Percentiles rank a stretch among this genome's conserved stretches.
Evolutionary conservation across 139 green algal species (phyloP).

Genomic region (Ulvella scutata): DNA sequence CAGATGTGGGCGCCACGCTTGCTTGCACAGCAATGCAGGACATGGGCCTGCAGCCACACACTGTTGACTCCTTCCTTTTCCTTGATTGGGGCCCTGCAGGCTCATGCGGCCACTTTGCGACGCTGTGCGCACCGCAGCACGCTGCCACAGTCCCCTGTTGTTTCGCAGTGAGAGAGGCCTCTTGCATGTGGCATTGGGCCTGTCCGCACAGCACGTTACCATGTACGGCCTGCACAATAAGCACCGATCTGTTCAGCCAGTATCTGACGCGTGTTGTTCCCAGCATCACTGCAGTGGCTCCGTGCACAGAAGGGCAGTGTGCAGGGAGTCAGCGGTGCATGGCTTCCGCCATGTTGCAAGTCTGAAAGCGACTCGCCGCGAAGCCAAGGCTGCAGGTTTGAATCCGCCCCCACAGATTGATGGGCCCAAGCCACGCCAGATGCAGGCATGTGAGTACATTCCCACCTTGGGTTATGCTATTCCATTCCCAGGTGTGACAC

Average conservation of each 20-base stretch:
- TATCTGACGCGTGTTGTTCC: too few relatives aligned
- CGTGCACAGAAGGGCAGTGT: conserved; percentile 6
- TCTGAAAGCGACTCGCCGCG: conserved; percentile 13
- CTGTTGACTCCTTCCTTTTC: conserved; percentile 5
- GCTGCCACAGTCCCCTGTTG: neutral
- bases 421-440: neutral
- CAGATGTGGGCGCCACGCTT: conserved; percentile 9
- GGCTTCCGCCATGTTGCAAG: conserved; percentile 23
- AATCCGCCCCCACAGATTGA: conserved; percentile 5
- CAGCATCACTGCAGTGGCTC: too few relatives aligned
- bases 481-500: conserved; percentile 31
- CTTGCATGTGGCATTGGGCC: neutral
- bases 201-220: neutral
- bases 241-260: too few relatives aligned
- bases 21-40: neutral
- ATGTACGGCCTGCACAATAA: too few relatives aligned
- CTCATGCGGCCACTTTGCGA: conserved; percentile 4
- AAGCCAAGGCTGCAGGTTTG: conserved; percentile 11
- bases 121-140: neutral
- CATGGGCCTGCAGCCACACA: neutral
- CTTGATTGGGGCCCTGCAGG: conserved; percentile 3
- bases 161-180: neutral
- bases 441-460: conserved; percentile 6
- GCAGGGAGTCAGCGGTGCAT: conserved; percentile 36
- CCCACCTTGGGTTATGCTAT: conserved; percentile 18